These are phyloP conservation scores for Naganishia antarctica DNA, from an alignment of 768 basidiomycete genomes.

Conservation along the genomic window DNA sequence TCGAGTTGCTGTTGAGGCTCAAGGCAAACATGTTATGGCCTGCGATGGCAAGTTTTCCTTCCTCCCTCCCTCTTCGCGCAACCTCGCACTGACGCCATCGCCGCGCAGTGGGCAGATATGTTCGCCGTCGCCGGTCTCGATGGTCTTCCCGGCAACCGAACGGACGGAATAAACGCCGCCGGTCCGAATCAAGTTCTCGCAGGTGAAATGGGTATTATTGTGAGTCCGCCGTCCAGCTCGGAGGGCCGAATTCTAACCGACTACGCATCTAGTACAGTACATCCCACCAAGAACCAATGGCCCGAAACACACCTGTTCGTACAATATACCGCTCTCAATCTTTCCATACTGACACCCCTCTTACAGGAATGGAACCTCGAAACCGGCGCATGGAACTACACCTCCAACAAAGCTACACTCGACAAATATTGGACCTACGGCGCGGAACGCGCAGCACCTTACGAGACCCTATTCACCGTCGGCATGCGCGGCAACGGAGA, in stretches of 20 bases:
- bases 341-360: neutral
- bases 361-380: conserved; percentile 16
- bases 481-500: conserved; percentile 64
- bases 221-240: conserved; percentile 42
- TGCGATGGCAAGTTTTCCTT: conserved; percentile 42
- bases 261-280: conserved; percentile 52
- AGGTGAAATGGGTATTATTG: conserved; percentile 63
- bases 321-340: neutral
- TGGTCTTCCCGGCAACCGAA: conserved; percentile 26
- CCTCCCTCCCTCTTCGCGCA: neutral
- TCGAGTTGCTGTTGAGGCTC: conserved; percentile 58
- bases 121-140: conserved; percentile 34
- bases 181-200: conserved; percentile 60
- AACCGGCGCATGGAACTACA: conserved; percentile 45
- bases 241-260: neutral
- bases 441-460: conserved; percentile 58
- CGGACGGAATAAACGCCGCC: conserved; percentile 60
- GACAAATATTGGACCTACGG: conserved; percentile 63
- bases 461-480: conserved; percentile 62
- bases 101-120: conserved; percentile 36
- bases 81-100: conserved; percentile 33
- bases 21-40: conserved; percentile 72
- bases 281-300: conserved; percentile 69
- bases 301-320: conserved; percentile 59
- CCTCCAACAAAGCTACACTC: conserved; percentile 56